Conservation (phyloP, 2,329 filamentous ascomycete genomes). For the Fonsecaea pedrosoi region DNA sequence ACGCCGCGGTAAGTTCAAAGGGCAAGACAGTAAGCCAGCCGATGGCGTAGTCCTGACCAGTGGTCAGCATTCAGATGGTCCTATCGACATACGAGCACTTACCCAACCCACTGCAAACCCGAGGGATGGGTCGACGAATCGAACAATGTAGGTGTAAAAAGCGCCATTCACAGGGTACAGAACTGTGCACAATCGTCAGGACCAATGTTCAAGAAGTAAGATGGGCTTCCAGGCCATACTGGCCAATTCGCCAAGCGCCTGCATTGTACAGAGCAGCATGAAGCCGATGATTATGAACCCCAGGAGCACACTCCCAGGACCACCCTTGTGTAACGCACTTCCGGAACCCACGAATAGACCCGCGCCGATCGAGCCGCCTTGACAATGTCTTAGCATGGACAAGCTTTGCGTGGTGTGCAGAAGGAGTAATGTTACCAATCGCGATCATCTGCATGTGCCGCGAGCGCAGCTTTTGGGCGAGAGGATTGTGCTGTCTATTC, state of each 20-base stretch:
- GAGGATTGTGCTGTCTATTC: constrained; percentile 31
- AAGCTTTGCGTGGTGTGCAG: constrained; percentile 1
- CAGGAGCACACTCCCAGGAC: constrained; percentile 48
- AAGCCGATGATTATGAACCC: constrained; percentile 64
- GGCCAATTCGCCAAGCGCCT: constrained; percentile 77
- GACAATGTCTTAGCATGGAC: constrained; percentile 1
- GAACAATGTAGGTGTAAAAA: constrained; percentile 72
- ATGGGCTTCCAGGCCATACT: neutral
- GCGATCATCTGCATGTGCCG: constrained; percentile 43
- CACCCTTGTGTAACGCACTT: constrained; percentile 46
- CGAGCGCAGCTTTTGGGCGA: constrained; percentile 36
- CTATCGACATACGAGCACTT: constrained; percentile 22
- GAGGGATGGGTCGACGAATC: constrained; percentile 57
- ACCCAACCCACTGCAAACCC: constrained; percentile 56
- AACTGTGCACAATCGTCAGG: constrained; percentile 48
- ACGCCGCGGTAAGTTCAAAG: constrained; percentile 38
- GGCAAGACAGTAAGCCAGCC: constrained; percentile 36
- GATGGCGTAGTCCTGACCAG: constrained; percentile 4
- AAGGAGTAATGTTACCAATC: constrained; percentile 32
- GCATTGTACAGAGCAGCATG: constrained; percentile 58
- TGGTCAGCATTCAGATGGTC: neutral
- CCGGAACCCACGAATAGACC: constrained; percentile 50
- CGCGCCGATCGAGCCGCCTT: constrained; percentile 46
- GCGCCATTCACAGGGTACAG: constrained; percentile 78
- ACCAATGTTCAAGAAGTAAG: neutral